Conservation (phyloP, 768 basidiomycete species). For the Krasilnikovozyma curviuscula region DNA sequence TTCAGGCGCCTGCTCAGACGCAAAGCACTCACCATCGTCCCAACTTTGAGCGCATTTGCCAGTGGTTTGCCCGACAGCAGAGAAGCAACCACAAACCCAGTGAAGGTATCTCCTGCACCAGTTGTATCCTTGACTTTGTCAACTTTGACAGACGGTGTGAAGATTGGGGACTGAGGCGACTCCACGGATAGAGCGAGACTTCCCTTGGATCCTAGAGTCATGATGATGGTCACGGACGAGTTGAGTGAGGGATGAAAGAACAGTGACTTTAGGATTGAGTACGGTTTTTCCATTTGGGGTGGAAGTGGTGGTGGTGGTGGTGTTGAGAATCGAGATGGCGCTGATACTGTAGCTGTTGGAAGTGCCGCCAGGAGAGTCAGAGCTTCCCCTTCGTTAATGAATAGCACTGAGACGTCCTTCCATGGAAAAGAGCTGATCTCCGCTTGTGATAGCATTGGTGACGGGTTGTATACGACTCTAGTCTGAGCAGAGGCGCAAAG, state of each 20-base stretch:
- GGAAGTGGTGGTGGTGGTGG: constrained; percentile 3
- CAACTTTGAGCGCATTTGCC: neutral
- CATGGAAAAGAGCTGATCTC: constrained; percentile 26
- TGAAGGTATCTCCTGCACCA: constrained; percentile 22
- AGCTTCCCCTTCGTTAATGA: constrained; percentile 30
- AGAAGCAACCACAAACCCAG: constrained; percentile 13
- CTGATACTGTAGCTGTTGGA: neutral
- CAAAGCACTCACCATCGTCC: constrained; percentile 2
- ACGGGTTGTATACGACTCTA: constrained; percentile 29
- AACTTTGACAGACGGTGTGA: constrained; percentile 9
- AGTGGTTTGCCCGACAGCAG: neutral
- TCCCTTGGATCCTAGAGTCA: constrained; percentile 22
- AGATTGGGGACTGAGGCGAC: constrained; percentile 6
- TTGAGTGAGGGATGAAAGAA: neutral
- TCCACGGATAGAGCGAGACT: constrained; percentile 12
- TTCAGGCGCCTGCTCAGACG: no score
- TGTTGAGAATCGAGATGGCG: neutral
- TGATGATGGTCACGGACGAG: constrained; percentile 16
- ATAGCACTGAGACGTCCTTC: constrained; percentile 25
- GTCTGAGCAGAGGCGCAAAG: constrained; percentile 12
- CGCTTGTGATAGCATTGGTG: constrained; percentile 25
- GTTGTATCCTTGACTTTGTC: constrained; percentile 17
- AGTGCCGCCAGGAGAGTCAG: constrained; percentile 15
- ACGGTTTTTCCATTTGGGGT: constrained; percentile 7
- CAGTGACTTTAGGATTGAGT: neutral